Conservation (phyloP, 177 flowering plant genomes). For the Telopea speciosissima region DNA sequence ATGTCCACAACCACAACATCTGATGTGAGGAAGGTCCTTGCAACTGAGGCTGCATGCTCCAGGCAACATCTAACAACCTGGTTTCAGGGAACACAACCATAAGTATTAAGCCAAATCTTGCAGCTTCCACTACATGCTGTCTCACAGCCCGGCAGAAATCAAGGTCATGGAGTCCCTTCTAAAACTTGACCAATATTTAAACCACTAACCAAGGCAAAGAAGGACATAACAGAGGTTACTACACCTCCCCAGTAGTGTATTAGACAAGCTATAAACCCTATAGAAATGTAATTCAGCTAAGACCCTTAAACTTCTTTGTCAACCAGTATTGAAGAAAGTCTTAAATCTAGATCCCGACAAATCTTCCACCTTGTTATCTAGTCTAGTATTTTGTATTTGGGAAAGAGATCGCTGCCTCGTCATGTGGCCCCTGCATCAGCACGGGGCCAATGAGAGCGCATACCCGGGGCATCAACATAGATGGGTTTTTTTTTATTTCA, state of each 20-base stretch:
- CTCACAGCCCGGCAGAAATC: background rate
- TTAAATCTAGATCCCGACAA: too few species aligned
- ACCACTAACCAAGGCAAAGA: background rate
- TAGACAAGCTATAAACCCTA: too few species aligned
- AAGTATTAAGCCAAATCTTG: background rate
- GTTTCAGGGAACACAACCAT: background rate
- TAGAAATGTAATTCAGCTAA: too few species aligned
- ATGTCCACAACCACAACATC: constrained; percentile 97
- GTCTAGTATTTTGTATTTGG: too few species aligned
- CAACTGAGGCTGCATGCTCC: constrained; percentile 96
- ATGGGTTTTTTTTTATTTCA: too few species aligned
- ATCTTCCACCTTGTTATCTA: too few species aligned
- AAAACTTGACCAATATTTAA: background rate
- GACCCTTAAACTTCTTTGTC: too few species aligned
- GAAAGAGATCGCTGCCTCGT: too few species aligned
- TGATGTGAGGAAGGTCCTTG: constrained; percentile 89
- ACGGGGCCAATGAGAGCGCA: too few species aligned
- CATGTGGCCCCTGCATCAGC: too few species aligned
- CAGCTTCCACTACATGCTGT: background rate
- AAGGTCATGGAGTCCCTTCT: background rate
- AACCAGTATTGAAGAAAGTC: too few species aligned
- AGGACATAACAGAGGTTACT: background rate
- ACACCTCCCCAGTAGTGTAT: background rate
- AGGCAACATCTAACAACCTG: constrained; percentile 97
- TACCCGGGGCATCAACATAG: too few species aligned